phyloP scores from a whole-genome alignment of 2,329 filamentous ascomycete species.

The Curvularia eragrostidis region DNA sequence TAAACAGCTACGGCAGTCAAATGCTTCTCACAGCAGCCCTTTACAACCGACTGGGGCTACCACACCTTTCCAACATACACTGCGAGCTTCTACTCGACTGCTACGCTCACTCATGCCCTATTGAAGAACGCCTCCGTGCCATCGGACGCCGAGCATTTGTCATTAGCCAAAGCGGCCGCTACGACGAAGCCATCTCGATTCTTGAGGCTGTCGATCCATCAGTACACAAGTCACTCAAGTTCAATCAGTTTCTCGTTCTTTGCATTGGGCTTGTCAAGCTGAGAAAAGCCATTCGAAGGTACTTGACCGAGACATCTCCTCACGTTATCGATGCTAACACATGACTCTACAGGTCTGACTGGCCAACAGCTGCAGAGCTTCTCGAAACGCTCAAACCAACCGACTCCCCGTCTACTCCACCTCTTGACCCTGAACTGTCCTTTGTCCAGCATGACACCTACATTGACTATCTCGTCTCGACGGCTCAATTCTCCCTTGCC shows the following conservation, averaged over 20 bases:
- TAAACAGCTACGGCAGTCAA: constrained; percentile 76
- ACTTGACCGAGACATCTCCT: constrained; percentile 5
- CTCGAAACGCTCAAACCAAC: constrained; percentile 63
- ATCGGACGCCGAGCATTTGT: constrained; percentile 73
- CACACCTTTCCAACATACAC: constrained; percentile 64
- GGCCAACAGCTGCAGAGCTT: constrained; percentile 63
- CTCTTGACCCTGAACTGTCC: constrained; percentile 63
- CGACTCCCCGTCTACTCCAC: constrained; percentile 47
- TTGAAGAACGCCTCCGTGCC: constrained; percentile 81
- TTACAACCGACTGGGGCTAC: constrained; percentile 75
- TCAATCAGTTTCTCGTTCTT: constrained; percentile 74
- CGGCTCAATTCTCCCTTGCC: constrained; percentile 60
- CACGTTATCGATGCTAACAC: constrained; percentile 20
- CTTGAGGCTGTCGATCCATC: constrained; percentile 68
- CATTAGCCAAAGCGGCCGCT: constrained; percentile 70
- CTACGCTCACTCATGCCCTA: constrained; percentile 67
- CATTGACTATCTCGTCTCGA: constrained; percentile 65
- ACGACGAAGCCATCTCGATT: constrained; percentile 69
- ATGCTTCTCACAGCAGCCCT: constrained; percentile 74
- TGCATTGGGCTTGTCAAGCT: constrained; percentile 72
- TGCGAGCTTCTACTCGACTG: constrained; percentile 79
- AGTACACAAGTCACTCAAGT: constrained; percentile 74
- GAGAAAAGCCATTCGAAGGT: constrained; percentile 65
- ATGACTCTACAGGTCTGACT: constrained; percentile 54
- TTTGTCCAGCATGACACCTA: constrained; percentile 66